A percentile compares a stretch with the other conserved stretches of the same genome.
Conservation (phyloP, 805 yeast genomes). For the Myxozyma monticola region DNA sequence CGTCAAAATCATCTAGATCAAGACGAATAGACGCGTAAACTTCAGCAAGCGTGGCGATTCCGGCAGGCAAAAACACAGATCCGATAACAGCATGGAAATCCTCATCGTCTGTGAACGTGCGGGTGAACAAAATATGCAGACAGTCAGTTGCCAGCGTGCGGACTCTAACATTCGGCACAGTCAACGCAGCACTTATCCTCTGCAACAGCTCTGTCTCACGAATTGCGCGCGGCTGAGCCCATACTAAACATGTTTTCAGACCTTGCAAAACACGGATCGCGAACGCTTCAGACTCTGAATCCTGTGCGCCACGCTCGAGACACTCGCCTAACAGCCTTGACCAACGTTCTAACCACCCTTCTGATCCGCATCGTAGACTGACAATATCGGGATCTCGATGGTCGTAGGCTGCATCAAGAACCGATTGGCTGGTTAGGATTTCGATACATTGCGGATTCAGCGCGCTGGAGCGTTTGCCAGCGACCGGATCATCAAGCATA, state of each 20-base stretch:
- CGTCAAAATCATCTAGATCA: constrained; percentile 70
- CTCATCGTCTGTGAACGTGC: constrained; percentile 62
- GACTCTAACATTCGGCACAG: constrained; percentile 54
- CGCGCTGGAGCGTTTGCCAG: constrained; percentile 72
- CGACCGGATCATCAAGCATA: constrained; percentile 86
- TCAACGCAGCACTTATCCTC: constrained; percentile 52
- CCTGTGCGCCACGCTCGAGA: constrained; percentile 41
- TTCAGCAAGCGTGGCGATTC: constrained; percentile 64
- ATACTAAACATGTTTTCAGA: constrained; percentile 83
- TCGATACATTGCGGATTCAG: constrained; percentile 82
- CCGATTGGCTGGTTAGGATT: constrained; percentile 68
- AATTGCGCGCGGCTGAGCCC: constrained; percentile 81
- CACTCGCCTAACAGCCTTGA: constrained; percentile 51
- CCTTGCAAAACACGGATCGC: constrained; percentile 73
- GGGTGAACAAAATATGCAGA: constrained; percentile 80
- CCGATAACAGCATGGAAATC: constrained; percentile 82
- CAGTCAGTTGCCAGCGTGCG: constrained; percentile 78
- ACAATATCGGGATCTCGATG: constrained; percentile 58
- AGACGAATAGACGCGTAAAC: constrained; percentile 57
- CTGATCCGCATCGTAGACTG: constrained; percentile 63
- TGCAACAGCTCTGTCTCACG: constrained; percentile 64
- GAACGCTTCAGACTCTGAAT: constrained; percentile 46
- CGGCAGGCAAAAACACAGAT: constrained; percentile 68
- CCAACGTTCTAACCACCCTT: constrained; percentile 91
- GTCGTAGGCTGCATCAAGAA: constrained; percentile 64